Conservation (phyloP, 441 rosid genomes). For the Arabidopsis hybrid region DNA sequence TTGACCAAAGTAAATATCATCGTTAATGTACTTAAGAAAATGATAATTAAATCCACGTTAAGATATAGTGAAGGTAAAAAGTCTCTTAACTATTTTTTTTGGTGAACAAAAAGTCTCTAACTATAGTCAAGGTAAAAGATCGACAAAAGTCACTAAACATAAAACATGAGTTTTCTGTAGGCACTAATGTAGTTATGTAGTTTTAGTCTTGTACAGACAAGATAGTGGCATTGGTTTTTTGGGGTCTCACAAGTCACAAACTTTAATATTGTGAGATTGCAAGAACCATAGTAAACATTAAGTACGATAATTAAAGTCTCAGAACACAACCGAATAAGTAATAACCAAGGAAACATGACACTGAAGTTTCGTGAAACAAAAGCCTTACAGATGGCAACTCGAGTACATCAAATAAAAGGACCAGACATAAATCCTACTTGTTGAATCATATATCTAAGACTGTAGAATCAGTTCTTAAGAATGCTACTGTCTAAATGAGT, state of each 20-base stretch:
- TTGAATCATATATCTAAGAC: slow-evolving; percentile 38
- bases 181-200: not conserved
- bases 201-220: too few species aligned
- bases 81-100: too few species aligned
- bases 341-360: slow-evolving; percentile 12
- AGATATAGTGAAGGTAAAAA: too few species aligned
- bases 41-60: not conserved
- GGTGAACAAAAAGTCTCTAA: too few species aligned
- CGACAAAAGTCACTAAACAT: too few species aligned
- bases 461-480: slow-evolving; percentile 39
- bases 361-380: slow-evolving; percentile 20
- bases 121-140: too few species aligned
- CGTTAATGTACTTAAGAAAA: not conserved
- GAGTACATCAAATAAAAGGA: not conserved
- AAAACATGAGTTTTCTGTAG: not conserved
- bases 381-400: slow-evolving; percentile 5
- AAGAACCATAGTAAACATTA: not conserved
- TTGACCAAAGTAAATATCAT: not conserved
- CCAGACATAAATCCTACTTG: slow-evolving; percentile 20
- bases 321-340: not conserved
- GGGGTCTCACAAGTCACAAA: not conserved
- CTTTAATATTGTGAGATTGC: not conserved
- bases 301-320: not conserved
- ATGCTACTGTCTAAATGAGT: slow-evolving; percentile 7
- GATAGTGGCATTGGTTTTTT: not conserved